These are phyloP conservation scores for Aphanomyces cochlioides DNA, from an alignment of 352 stramenopile genomes.

Conservation along the genomic window DNA sequence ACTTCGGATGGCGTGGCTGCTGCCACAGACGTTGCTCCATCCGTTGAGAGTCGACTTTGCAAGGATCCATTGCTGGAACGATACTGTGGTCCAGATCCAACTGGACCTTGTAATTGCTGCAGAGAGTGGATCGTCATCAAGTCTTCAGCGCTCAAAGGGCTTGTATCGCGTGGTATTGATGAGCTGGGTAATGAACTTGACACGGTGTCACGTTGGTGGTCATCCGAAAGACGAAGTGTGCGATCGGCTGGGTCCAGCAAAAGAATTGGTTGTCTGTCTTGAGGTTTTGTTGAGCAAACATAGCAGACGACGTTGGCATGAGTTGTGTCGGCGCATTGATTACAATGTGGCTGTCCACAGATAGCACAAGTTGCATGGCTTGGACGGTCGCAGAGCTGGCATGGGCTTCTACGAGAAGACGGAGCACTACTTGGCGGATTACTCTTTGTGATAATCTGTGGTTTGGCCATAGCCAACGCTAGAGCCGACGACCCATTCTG, in stretches of 20 bases:
- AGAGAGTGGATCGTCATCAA: not conserved
- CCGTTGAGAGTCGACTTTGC: too few relatives aligned
- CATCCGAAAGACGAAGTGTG: not conserved
- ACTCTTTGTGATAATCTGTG: not conserved
- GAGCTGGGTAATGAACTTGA: too few relatives aligned
- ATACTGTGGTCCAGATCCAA: not conserved
- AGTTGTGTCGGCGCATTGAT: not conserved
- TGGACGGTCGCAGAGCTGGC: constrained; percentile 3
- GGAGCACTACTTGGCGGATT: not conserved
- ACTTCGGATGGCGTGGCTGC: not conserved
- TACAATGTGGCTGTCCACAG: constrained; percentile 14
- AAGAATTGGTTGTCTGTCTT: not conserved
- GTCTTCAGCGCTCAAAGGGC: not conserved
- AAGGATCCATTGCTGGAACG: too few relatives aligned
- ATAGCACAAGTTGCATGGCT: constrained; percentile 6
- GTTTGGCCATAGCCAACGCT: not conserved
- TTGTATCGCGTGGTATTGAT: not conserved
- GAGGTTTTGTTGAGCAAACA: not conserved
- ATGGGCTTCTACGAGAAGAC: not conserved
- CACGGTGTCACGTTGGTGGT: not conserved
- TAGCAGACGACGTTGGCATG: constrained; percentile 15
- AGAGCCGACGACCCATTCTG: not conserved
- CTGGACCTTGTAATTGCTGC: not conserved
- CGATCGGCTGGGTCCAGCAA: not conserved
- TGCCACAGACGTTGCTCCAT: too few relatives aligned